phyloP scores from a whole-genome alignment of 2,329 filamentous ascomycete genomes.

The Alternaria brassicae region DNA sequence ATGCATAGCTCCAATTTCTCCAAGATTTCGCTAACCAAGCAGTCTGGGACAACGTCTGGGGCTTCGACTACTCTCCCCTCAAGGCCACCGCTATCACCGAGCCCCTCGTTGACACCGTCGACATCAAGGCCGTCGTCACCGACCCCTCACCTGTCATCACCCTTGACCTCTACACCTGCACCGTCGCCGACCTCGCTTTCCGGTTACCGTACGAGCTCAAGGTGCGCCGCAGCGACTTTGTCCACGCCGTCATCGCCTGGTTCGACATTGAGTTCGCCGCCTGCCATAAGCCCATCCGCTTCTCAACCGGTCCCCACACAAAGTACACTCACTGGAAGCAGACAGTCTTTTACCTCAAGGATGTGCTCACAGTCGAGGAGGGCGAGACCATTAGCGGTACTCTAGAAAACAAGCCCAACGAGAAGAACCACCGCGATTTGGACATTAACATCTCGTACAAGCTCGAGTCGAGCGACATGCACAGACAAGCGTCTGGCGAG shows the following conservation, averaged over 20 bases:
- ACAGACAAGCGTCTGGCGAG: slow-evolving; percentile 70
- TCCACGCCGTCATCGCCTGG: slow-evolving; percentile 96
- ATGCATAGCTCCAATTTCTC: not conserved
- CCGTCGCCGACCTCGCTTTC: slow-evolving; percentile 83
- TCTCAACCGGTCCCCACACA: slow-evolving; percentile 96
- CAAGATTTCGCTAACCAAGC: not conserved
- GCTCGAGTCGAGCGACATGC: slow-evolving; percentile 76
- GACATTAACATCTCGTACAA: slow-evolving; percentile 89
- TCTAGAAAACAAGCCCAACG: slow-evolving; percentile 84
- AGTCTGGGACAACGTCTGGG: slow-evolving; percentile 99
- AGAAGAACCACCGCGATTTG: slow-evolving; percentile 92
- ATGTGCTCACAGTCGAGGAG: slow-evolving; percentile 89
- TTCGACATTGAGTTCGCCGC: slow-evolving; percentile 99
- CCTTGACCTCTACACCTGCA: slow-evolving; percentile 93
- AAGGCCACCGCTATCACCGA: slow-evolving; percentile 94
- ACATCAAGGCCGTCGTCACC: slow-evolving; percentile 95
- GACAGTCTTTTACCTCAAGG: slow-evolving; percentile 96
- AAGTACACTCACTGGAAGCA: slow-evolving; percentile 99
- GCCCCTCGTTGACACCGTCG: slow-evolving; percentile 96
- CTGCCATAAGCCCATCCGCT: slow-evolving; percentile 96
- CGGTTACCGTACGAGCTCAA: slow-evolving; percentile 76
- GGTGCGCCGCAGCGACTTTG: slow-evolving; percentile 86
- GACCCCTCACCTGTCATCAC: slow-evolving; percentile 85
- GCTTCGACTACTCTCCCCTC: slow-evolving; percentile 93
- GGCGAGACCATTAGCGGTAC: slow-evolving; percentile 79